Conservation (phyloP, 164 flowering plant species). For the Hamamelis virginiana region DNA sequence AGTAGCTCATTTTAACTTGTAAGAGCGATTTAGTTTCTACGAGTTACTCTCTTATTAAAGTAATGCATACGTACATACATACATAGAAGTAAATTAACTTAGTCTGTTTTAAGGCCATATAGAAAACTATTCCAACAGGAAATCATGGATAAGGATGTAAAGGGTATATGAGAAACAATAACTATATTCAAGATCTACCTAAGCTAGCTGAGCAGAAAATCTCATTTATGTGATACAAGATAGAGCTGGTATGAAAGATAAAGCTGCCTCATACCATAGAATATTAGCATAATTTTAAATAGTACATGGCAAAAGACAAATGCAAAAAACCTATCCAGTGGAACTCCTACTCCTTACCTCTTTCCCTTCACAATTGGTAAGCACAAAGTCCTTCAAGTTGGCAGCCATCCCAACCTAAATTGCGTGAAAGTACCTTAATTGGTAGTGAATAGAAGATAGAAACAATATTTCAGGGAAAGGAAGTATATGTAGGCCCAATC, state of each 20-base stretch:
- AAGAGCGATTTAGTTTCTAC: too few species aligned
- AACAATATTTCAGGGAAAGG: neutral
- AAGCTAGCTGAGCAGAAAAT: neutral
- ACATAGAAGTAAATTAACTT: neutral
- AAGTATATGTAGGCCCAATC: too few species aligned
- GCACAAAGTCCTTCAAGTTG: constrained; percentile 76
- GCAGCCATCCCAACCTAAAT: constrained; percentile 87
- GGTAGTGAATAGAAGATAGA: neutral
- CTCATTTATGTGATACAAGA: neutral
- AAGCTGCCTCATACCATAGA: neutral
- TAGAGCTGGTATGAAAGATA: neutral
- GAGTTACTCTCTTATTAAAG: too few species aligned
- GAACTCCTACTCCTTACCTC: constrained; percentile 44
- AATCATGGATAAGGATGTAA: neutral
- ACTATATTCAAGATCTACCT: neutral
- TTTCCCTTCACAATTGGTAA: constrained; percentile 64
- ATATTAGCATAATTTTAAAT: neutral
- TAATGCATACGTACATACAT: too few species aligned
- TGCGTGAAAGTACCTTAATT: neutral
- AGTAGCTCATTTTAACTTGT: too few species aligned
- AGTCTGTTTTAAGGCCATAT: neutral
- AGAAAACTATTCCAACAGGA: neutral
- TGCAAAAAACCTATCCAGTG: neutral
- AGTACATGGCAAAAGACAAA: neutral
- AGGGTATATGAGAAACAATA: neutral